These are phyloP conservation scores for Malassezia globosa DNA, from an alignment of 1,284 basidiomycete genomes.

Conservation along the genomic window DNA sequence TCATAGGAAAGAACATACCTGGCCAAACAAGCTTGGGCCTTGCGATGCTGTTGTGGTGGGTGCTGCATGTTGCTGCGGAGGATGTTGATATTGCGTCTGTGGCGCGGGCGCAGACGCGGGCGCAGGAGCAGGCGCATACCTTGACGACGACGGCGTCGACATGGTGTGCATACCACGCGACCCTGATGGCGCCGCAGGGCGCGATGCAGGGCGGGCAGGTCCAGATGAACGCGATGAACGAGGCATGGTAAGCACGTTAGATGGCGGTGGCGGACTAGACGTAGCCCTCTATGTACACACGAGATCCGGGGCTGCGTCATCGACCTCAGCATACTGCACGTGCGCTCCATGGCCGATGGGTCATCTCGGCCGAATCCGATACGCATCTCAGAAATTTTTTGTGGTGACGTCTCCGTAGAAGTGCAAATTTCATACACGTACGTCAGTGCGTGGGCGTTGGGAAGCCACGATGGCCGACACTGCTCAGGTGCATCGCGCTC, in stretches of 20 bases:
- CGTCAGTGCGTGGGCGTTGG: constrained; percentile 7
- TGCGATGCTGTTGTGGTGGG: constrained; percentile 18
- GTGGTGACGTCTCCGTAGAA: too few species aligned
- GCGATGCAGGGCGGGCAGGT: constrained; percentile 25
- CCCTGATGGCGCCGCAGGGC: constrained; percentile 24
- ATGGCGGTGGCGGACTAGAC: too few species aligned
- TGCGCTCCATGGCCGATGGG: not conserved
- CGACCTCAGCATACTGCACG: too few species aligned
- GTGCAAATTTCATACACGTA: not conserved
- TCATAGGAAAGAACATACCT: constrained; percentile 13
- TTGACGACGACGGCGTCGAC: constrained; percentile 21
- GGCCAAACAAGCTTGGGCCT: constrained; percentile 38
- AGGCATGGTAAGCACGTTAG: too few species aligned
- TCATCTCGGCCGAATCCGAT: constrained; percentile 12
- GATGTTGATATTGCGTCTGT: not conserved
- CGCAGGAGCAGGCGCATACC: not conserved
- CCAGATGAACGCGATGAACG: constrained; percentile 34
- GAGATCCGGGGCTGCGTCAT: too few species aligned
- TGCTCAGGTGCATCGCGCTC: constrained; percentile 36
- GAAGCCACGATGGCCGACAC: constrained; percentile 29
- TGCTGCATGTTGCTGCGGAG: constrained; percentile 1
- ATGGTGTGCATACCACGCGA: constrained; percentile 43
- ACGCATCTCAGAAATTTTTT: constrained; percentile 7
- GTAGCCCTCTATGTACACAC: too few species aligned
- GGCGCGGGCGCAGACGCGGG: not conserved